These are phyloP conservation scores for Coemansia furcata DNA, from an alignment of 192 early-diverging fungal species.

Conservation along the genomic window DNA sequence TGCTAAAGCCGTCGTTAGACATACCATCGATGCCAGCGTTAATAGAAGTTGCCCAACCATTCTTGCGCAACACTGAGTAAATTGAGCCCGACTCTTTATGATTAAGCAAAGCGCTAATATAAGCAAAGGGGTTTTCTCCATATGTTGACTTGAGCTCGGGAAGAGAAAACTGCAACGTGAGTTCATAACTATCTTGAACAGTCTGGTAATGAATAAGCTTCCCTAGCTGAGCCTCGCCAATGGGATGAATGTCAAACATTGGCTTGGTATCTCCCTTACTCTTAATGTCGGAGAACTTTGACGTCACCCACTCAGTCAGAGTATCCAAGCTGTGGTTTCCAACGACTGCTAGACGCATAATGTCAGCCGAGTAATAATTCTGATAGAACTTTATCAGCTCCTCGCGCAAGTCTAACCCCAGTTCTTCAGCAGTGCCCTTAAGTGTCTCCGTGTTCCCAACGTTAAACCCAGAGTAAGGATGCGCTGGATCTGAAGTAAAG, in stretches of 20 bases:
- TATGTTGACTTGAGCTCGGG: constrained; percentile 65
- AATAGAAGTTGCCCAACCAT: constrained; percentile 78
- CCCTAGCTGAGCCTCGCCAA: constrained; percentile 64
- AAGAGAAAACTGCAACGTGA: constrained; percentile 79
- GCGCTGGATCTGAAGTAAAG: constrained; percentile 52
- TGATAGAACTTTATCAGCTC: constrained; percentile 22
- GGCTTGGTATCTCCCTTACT: constrained; percentile 68
- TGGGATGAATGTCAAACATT: constrained; percentile 59
- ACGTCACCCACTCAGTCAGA: constrained; percentile 72
- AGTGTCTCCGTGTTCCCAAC: constrained; percentile 84
- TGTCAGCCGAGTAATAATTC: constrained; percentile 84
- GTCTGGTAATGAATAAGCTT: constrained; percentile 66
- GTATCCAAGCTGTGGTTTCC: constrained; percentile 76
- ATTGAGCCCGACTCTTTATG: constrained; percentile 82
- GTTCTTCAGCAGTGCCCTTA: constrained; percentile 33
- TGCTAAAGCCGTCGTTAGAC: constrained; percentile 5
- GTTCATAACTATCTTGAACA: constrained; percentile 62
- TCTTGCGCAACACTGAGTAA: constrained; percentile 71
- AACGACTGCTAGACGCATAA: constrained; percentile 88
- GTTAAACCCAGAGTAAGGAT: constrained; percentile 79
- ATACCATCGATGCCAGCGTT: constrained; percentile 39
- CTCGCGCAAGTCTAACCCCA: constrained; percentile 71
- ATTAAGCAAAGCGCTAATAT: constrained; percentile 73
- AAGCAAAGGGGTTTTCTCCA: constrained; percentile 56
- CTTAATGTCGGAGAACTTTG: constrained; percentile 71